Evolutionary conservation across 2,329 filamentous ascomycete genomes (phyloP).

Genomic region (Xylaria arbuscula): DNA sequence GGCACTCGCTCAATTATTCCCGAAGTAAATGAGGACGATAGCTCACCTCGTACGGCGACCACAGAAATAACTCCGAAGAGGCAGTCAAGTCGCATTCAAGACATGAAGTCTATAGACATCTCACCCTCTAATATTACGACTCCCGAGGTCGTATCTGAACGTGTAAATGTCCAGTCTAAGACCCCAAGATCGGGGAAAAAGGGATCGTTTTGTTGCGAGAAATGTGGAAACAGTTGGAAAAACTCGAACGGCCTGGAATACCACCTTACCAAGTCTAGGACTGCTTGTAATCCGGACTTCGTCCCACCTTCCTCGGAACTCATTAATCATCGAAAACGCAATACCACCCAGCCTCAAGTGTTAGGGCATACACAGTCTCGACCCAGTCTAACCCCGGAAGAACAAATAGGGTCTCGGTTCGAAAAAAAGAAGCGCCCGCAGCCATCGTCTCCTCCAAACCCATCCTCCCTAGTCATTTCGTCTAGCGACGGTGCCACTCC

Average conservation of each 20-base stretch:
- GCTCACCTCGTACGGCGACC: neutral
- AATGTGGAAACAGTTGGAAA: conserved; percentile 66
- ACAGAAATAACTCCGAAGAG: neutral
- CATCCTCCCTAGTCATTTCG: neutral
- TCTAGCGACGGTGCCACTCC: neutral
- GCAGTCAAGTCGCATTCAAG: neutral
- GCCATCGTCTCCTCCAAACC: neutral
- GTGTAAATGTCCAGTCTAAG: neutral
- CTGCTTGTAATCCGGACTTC: conserved; percentile 64
- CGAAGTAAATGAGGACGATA: conserved; percentile 1
- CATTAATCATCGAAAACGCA: conserved; percentile 35
- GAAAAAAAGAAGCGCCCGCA: conserved; percentile 4
- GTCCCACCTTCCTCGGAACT: conserved; percentile 46
- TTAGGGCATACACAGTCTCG: conserved; percentile 14
- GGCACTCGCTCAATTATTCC: neutral
- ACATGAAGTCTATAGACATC: conserved; percentile 5
- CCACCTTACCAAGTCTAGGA: conserved; percentile 65
- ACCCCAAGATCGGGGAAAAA: conserved; percentile 26
- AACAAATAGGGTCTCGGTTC: conserved; percentile 31
- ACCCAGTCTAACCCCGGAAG: conserved; percentile 23
- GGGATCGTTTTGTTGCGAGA: conserved; percentile 59
- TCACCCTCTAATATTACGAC: conserved; percentile 13
- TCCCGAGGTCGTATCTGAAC: conserved; percentile 24
- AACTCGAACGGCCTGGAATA: conserved; percentile 69
- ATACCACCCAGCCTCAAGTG: conserved; percentile 24